Evolutionary conservation across 2,329 filamentous ascomycete species (phyloP).

Genomic region (Fusarium illudens): DNA sequence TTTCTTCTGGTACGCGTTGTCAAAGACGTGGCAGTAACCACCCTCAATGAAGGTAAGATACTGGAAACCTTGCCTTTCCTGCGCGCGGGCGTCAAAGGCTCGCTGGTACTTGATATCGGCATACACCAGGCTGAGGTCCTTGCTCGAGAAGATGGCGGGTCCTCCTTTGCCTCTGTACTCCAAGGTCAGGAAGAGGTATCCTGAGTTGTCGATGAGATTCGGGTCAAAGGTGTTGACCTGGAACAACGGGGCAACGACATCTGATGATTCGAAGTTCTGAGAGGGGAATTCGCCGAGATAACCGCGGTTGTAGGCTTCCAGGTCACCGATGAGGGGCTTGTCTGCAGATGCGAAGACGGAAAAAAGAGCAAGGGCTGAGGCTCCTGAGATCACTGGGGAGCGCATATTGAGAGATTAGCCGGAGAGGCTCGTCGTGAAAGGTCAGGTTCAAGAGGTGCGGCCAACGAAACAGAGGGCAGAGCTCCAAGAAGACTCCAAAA

Average conservation of each 20-base stretch:
- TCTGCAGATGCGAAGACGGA: constrained; percentile 18
- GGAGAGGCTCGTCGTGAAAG: background rate
- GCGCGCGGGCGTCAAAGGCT: constrained; percentile 34
- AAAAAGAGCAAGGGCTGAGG: background rate
- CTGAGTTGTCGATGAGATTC: constrained; percentile 26
- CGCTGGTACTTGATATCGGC: constrained; percentile 29
- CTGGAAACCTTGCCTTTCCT: constrained; percentile 19
- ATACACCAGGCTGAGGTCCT: constrained; percentile 36
- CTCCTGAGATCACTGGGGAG: background rate
- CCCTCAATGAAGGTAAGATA: constrained; percentile 38
- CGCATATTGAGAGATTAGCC: constrained; percentile 16
- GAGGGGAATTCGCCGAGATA: constrained; percentile 30
- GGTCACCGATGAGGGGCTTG: constrained; percentile 19
- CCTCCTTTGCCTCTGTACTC: constrained; percentile 29
- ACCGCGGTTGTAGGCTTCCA: constrained; percentile 27
- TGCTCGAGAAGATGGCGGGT: constrained; percentile 37
- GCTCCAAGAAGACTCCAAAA: constrained; percentile 38
- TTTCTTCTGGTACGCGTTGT: constrained; percentile 32
- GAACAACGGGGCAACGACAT: constrained; percentile 32
- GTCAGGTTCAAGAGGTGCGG: background rate
- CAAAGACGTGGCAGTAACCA: constrained; percentile 31
- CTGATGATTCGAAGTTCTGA: constrained; percentile 32
- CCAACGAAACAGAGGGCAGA: constrained; percentile 2
- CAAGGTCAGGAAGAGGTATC: constrained; percentile 32
- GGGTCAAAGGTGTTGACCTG: constrained; percentile 33